phyloP scores from a whole-genome alignment of 305 asterid genomes.

The Fraxinus dipetala region DNA sequence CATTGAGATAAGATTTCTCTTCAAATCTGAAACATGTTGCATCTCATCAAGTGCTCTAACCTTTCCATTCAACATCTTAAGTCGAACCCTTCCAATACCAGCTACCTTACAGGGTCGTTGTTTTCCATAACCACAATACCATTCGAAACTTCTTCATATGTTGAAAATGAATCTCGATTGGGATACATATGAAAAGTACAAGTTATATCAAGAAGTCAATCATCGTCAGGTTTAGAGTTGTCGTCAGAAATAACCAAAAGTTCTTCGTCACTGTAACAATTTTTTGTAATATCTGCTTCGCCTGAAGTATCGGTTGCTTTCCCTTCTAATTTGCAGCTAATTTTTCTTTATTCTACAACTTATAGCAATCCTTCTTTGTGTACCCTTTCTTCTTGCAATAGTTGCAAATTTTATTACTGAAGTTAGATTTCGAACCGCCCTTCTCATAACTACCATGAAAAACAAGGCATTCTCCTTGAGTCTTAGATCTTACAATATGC shows the following conservation, averaged over 20 bases:
- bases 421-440: not conserved
- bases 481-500: not conserved
- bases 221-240: too few species aligned
- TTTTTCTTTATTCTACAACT: not conserved
- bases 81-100: too few species aligned
- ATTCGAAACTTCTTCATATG: not conserved
- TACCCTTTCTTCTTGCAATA: too few species aligned
- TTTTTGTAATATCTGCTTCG: too few species aligned
- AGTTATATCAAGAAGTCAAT: too few species aligned
- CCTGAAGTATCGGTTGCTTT: too few species aligned
- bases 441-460: not conserved
- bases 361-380: too few species aligned
- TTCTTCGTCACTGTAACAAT: too few species aligned
- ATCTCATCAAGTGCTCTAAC: not conserved
- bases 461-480: not conserved
- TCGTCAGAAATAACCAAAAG: too few species aligned
- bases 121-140: not conserved
- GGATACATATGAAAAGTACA: too few species aligned
- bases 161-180: too few species aligned
- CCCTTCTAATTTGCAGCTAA: not conserved
- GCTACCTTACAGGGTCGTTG: too few species aligned
- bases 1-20: not conserved
- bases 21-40: not conserved
- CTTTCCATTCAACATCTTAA: not conserved
- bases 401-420: not conserved